Evolutionary conservation across 1,284 basidiomycete genomes (phyloP), one percentile per base, ranked within the genome.

Genomic region (Ustilago tritici): DNA sequence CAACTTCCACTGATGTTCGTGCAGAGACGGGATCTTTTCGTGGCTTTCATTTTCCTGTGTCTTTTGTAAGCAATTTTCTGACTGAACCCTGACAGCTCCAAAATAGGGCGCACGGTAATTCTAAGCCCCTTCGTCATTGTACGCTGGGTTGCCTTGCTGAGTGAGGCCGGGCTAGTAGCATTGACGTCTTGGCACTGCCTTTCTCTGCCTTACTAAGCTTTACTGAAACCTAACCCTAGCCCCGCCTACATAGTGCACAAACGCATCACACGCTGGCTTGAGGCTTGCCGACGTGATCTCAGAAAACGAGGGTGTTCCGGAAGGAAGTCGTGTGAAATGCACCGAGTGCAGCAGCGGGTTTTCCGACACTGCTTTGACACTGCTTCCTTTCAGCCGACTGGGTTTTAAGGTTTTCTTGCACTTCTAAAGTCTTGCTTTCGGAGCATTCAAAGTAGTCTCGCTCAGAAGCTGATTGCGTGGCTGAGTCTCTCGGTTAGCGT

Each of bases 291-390:
- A 50, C 34, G 49, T 50, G 49, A 50, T 50, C 12, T 34, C 15
- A 46, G 11, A 31, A 28, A 23, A 49, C 19, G 46, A 49, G 46
- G 23, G 46, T 50, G 28, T 28, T 32, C 5, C 23, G 35, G 54
- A 56, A 64, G 47, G 47, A 55, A 46, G 43, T 62, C 61, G 53
- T 56, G 68, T 70, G 68, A 70, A 70, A 70, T 70, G 68, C 62
- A 65, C 8, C 3, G 28, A 19, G 12, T 31, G 58, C 68, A 63
- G 62, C 49, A 62, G 34, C 53, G 32, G 40, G 50, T 23, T 32
- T 10, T 54, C 53, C 43, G 40, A 62, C 32, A 47, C 19, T 23
- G 23, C 23, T 49, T 53, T 23, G 47, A 36, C 40, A n/a, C 12
- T 32, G 3, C 11, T 36, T 36, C 31, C 35, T 40, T 40, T 54